Evolutionary conservation across 768 basidiomycete genomes (phyloP).

Genomic region (Hygrocybe coccinea): DNA sequence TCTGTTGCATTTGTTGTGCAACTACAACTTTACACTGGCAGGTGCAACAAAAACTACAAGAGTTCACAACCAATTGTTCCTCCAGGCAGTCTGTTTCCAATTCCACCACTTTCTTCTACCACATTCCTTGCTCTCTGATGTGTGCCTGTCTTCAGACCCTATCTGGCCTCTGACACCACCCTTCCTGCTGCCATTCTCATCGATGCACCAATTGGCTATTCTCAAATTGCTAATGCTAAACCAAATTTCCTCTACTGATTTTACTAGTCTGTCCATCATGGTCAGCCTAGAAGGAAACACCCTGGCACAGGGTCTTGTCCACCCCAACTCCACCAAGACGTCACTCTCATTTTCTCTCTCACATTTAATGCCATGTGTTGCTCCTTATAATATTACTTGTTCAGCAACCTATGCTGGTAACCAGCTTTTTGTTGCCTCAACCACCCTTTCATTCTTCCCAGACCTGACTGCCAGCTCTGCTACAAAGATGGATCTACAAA

Average conservation of each 20-base stretch:
- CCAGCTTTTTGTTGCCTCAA: conserved; percentile 43
- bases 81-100: conserved; percentile 49
- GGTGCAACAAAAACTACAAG: conserved; percentile 59
- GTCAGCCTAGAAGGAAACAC: conserved; percentile 31
- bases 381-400: conserved; percentile 37
- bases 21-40: conserved; percentile 16
- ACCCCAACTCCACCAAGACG: conserved; percentile 48
- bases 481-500: conserved; percentile 61
- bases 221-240: conserved; percentile 42
- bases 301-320: conserved; percentile 43
- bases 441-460: conserved; percentile 47
- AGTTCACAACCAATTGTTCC: conserved; percentile 35
- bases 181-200: conserved; percentile 34
- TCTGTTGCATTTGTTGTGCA: too few species aligned
- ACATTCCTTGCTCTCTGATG: conserved; percentile 56
- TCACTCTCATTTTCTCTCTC: conserved; percentile 47
- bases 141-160: conserved; percentile 54
- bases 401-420: conserved; percentile 31
- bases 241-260: conserved; percentile 34
- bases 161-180: conserved; percentile 42
- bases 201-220: conserved; percentile 47
- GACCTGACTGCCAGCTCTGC: conserved; percentile 43
- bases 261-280: conserved; percentile 36
- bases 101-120: conserved; percentile 31
- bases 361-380: conserved; percentile 37